Evolutionary conservation across 78 protist species (phyloP).

Genomic region (Dictyostelium purpureum): DNA sequence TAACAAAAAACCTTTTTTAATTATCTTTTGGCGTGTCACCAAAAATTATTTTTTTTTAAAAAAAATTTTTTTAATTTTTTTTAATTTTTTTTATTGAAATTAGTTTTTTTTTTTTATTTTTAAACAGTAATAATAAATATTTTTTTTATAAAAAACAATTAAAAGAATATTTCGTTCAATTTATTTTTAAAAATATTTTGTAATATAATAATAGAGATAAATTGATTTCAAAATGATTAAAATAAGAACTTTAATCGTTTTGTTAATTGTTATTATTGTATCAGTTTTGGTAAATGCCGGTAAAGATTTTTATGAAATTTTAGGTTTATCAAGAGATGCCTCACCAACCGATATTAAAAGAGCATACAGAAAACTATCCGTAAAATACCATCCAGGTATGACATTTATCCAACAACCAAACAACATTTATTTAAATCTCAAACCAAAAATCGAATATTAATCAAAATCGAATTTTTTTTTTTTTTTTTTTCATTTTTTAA

Average conservation of each 20-base stretch:
- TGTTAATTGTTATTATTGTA: neutral
- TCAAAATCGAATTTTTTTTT: no score
- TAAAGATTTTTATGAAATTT: slow-evolving; percentile 84
- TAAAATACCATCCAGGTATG: slow-evolving; percentile 53
- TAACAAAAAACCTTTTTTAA: neutral
- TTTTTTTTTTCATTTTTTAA: no score
- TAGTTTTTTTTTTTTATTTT: no score
- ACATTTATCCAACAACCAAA: no score
- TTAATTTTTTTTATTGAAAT: no score
- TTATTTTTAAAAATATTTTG: no score
- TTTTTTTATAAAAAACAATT: no score
- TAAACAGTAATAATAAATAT: no score
- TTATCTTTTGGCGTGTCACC: no score
- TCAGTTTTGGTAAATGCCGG: slow-evolving; percentile 5
- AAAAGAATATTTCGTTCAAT: no score
- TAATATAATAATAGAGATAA: neutral
- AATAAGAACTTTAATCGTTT: neutral
- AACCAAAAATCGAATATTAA: no score
- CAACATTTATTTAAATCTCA: no score
- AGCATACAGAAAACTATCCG: slow-evolving; percentile 88
- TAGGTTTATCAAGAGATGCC: slow-evolving; percentile 80
- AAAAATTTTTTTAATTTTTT: neutral
- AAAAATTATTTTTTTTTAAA: neutral
- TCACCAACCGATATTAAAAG: slow-evolving; percentile 85
- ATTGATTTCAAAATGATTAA: neutral